These are phyloP conservation scores for Plasmodium vinckei DNA, from an alignment of 169 alveolate species.

Conservation along the genomic window DNA sequence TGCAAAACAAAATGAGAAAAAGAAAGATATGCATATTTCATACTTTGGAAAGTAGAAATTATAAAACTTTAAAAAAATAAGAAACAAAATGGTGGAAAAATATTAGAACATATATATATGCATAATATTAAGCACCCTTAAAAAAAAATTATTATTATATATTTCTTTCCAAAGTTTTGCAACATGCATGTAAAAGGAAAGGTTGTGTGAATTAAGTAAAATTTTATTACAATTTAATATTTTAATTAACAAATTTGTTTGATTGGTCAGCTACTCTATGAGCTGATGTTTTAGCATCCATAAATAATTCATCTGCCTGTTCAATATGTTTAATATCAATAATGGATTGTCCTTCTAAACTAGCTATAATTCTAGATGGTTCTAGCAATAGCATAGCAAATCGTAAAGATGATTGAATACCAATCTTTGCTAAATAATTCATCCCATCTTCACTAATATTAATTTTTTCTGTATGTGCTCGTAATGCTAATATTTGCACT, in stretches of 20 bases:
- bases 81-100: too few species aligned
- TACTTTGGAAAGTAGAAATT: too few species aligned
- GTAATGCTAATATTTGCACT: conserved; percentile 94
- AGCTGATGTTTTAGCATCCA: conserved; percentile 98
- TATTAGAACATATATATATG: too few species aligned
- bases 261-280: conserved; percentile 95
- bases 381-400: conserved; percentile 95
- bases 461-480: conserved; percentile 97
- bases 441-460: conserved; percentile 97
- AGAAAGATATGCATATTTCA: too few species aligned
- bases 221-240: background rate
- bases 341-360: conserved; percentile 92
- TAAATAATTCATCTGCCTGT: conserved; percentile 95
- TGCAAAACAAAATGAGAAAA: too few species aligned
- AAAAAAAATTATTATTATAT: too few species aligned
- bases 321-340: conserved; percentile 93
- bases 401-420: conserved; percentile 96
- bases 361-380: conserved; percentile 97
- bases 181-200: too few species aligned
- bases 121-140: too few species aligned
- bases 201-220: too few species aligned
- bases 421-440: conserved; percentile 96
- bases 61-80: too few species aligned
- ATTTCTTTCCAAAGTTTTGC: too few species aligned
- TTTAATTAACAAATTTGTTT: conserved; percentile 88